Conservation (phyloP, 495 filamentous ascomycete species). For the Endocarpon pusillum region DNA sequence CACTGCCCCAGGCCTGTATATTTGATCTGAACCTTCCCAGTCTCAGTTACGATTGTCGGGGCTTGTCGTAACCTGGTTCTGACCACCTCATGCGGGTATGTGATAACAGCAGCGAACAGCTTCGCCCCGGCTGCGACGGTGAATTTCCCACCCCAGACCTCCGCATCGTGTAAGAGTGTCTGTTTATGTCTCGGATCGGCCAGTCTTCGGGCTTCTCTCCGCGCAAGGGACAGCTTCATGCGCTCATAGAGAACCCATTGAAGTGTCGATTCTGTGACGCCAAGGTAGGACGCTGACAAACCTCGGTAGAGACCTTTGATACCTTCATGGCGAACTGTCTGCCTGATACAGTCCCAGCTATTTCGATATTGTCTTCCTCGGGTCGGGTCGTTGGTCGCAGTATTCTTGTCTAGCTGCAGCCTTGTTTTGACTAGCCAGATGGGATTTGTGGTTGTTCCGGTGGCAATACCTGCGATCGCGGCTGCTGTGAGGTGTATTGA, state of each 20-base stretch:
- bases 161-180: constrained; percentile 28
- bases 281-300: constrained; percentile 36
- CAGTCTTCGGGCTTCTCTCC: constrained; percentile 21
- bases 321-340: constrained; percentile 36
- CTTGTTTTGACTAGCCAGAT: constrained; percentile 46
- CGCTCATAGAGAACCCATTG: constrained; percentile 45
- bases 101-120: constrained; percentile 35
- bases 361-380: constrained; percentile 32
- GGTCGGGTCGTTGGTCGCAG: constrained; percentile 21
- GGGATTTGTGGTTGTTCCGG: constrained; percentile 42
- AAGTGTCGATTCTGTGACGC: constrained; percentile 36
- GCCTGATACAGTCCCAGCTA: constrained; percentile 35
- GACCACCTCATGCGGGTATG: constrained; percentile 44
- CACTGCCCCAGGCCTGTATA: constrained; percentile 39
- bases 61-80: constrained; percentile 38
- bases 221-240: constrained; percentile 30
- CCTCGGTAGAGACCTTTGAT: constrained; percentile 37
- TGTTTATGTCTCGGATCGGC: constrained; percentile 12
- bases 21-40: constrained; percentile 25
- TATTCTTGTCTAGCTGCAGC: constrained; percentile 36
- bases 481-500: constrained; percentile 33
- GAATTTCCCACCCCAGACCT: constrained; percentile 30
- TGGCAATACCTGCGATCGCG: constrained; percentile 35
- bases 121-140: constrained; percentile 36
- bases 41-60: constrained; percentile 23